phyloP scores from a whole-genome alignment of 495 filamentous ascomycete species.

The Hyaloscypha bicolor region DNA sequence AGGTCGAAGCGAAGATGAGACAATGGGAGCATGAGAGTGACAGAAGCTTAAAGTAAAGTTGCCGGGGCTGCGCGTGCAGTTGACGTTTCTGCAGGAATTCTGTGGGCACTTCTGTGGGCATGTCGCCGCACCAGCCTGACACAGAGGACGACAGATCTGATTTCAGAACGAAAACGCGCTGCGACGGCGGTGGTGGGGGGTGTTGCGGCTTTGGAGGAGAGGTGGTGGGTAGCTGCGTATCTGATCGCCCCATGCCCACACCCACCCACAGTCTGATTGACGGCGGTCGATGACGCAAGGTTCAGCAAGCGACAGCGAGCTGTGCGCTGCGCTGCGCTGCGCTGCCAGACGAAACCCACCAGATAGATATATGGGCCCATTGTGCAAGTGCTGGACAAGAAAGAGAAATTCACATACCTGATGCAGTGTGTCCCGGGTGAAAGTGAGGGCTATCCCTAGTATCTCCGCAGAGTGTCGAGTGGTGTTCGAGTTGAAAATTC shows the following conservation, averaged over 20 bases:
- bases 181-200: not conserved
- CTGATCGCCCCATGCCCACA: not conserved
- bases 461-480: not conserved
- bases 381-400: not conserved
- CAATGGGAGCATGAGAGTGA: conserved; percentile 30
- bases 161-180: not conserved
- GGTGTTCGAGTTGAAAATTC: not conserved
- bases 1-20: conserved; percentile 30
- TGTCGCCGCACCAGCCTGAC: not conserved
- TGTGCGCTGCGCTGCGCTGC: not conserved
- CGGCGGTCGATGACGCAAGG: conserved; percentile 16
- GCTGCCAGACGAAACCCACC: not conserved
- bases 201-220: not conserved
- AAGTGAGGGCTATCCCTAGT: not conserved
- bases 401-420: not conserved
- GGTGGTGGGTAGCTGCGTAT: not conserved
- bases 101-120: not conserved
- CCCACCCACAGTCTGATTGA: not conserved
- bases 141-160: conserved; percentile 1
- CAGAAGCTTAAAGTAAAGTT: conserved; percentile 31
- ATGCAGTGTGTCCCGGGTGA: not conserved
- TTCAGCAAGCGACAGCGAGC: conserved; percentile 13
- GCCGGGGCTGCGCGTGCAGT: conserved; percentile 5
- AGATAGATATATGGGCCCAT: not conserved
- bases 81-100: not conserved